Conservation (phyloP, 2,329 filamentous ascomycete species). For the Bimuria novae-zelandiae region DNA sequence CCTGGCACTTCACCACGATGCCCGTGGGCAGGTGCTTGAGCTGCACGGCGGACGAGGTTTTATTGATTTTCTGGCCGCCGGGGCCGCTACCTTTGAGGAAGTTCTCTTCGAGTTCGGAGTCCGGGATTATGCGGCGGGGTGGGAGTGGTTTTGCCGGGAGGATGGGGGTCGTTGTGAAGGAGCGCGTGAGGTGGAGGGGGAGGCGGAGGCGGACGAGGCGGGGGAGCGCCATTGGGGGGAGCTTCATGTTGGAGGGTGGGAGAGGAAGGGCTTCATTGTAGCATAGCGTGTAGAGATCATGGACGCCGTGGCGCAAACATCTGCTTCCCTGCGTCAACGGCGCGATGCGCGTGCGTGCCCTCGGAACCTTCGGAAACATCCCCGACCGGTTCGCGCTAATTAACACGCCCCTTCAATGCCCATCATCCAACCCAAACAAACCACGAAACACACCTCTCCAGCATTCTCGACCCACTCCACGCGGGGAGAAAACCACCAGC, state of each 20-base stretch:
- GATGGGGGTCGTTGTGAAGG: conserved; percentile 23
- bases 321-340: no score
- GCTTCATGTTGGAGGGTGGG: conserved; percentile 12
- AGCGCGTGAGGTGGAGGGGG: conserved; percentile 12
- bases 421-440: no score
- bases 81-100: conserved; percentile 93
- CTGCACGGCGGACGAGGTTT: conserved; percentile 94
- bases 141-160: conserved; percentile 53
- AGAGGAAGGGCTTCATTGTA: conserved; percentile 17
- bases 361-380: neutral
- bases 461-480: neutral
- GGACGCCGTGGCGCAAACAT: neutral
- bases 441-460: neutral
- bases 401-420: no score
- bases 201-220: conserved; percentile 5
- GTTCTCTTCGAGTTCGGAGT: conserved; percentile 78
- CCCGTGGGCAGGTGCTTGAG: conserved; percentile 88
- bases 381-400: no score
- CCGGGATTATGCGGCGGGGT: conserved; percentile 73
- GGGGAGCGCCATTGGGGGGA: conserved; percentile 16
- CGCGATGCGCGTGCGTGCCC: neutral
- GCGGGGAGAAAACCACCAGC: neutral
- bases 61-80: conserved; percentile 98
- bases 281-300: conserved; percentile 24
- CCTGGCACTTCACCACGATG: conserved; percentile 92